phyloP scores from a whole-genome alignment of 495 filamentous ascomycete genomes.

The Penicillium canescens region DNA sequence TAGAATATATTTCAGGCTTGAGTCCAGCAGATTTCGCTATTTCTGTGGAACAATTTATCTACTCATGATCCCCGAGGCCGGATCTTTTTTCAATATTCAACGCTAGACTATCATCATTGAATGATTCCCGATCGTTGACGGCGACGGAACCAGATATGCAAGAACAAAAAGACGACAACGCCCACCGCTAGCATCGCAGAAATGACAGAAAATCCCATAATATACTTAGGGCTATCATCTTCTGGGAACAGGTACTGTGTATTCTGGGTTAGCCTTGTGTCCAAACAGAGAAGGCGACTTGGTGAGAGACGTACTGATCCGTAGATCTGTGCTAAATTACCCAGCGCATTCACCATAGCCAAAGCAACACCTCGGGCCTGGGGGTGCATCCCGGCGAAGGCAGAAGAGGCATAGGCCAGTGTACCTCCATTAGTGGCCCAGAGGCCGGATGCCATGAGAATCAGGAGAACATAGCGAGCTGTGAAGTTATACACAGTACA shows the following conservation, averaged over 20 bases:
- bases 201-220: constrained; percentile 41
- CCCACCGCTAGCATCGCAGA: constrained; percentile 40
- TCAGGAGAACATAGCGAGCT: constrained; percentile 52
- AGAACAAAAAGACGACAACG: constrained; percentile 24
- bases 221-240: constrained; percentile 35
- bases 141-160: constrained; percentile 31
- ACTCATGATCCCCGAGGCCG: too few species aligned
- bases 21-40: too few species aligned
- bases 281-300: background rate
- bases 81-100: too few species aligned
- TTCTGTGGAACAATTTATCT: too few species aligned
- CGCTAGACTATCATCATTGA: too few species aligned
- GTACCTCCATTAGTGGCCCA: constrained; percentile 47
- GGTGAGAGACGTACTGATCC: constrained; percentile 27
- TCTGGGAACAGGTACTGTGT: constrained; percentile 33
- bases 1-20: too few species aligned
- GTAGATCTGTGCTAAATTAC: constrained; percentile 54
- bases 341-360: constrained; percentile 49
- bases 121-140: background rate
- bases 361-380: constrained; percentile 41
- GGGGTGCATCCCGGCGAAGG: constrained; percentile 36
- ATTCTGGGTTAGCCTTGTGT: background rate
- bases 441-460: constrained; percentile 50
- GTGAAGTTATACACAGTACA: constrained; percentile 43
- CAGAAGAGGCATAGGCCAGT: constrained; percentile 43